Evolutionary conservation across 1,284 basidiomycete species (phyloP).

Genomic region (Chalciporus sp.): DNA sequence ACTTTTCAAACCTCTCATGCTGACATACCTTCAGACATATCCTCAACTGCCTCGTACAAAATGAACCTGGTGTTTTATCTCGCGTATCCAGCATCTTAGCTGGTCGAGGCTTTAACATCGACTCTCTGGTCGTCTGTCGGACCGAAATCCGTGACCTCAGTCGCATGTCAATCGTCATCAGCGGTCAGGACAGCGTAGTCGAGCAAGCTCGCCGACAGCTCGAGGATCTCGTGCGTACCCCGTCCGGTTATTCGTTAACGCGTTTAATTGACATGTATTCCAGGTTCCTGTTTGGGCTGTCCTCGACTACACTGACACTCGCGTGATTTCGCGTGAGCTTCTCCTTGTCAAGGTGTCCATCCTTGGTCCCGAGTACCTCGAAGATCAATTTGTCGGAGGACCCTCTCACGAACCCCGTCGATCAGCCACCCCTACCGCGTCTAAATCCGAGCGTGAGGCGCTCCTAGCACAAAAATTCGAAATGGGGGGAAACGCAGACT

Average conservation of each 20-base stretch:
- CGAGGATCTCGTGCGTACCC: conserved; percentile 81
- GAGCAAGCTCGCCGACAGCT: conserved; percentile 95
- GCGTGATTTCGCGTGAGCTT: conserved; percentile 85
- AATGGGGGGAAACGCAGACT: conserved; percentile 47
- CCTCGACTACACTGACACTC: conserved; percentile 92
- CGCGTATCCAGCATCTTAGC: conserved; percentile 98
- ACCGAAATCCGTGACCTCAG: conserved; percentile 97
- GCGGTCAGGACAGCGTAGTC: conserved; percentile 96
- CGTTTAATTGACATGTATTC: conserved; percentile 1
- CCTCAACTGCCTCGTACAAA: conserved; percentile 98
- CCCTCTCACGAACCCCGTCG: conserved; percentile 77
- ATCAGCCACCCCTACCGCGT: conserved; percentile 25
- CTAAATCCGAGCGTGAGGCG: conserved; percentile 69
- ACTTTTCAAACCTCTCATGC: conserved; percentile 11
- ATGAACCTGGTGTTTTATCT: conserved; percentile 98
- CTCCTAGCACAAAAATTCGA: conserved; percentile 78
- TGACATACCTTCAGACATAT: conserved; percentile 68
- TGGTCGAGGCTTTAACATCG: conserved; percentile 98
- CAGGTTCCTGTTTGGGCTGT: conserved; percentile 98
- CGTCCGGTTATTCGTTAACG: background rate
- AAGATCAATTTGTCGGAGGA: conserved; percentile 81
- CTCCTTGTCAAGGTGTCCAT: conserved; percentile 93
- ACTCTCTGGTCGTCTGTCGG: conserved; percentile 97
- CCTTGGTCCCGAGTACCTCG: conserved; percentile 96
- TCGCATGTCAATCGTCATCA: conserved; percentile 97